phyloP scores from a whole-genome alignment of 352 stramenopile genomes.

The Pythium phragmiticola region DNA sequence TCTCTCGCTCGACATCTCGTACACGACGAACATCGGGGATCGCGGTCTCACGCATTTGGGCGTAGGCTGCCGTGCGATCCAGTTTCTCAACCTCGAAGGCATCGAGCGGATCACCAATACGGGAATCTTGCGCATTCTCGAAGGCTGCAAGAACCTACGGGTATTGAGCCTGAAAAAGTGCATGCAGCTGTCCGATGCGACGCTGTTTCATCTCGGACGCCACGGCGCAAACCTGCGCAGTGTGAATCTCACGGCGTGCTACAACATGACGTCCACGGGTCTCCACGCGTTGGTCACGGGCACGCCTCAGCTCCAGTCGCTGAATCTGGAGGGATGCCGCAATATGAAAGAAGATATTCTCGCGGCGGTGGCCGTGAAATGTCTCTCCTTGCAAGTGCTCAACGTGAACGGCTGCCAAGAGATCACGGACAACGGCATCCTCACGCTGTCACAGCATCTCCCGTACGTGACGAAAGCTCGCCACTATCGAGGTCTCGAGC shows the following conservation, averaged over 20 bases:
- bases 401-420: constrained; percentile 77
- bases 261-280: constrained; percentile 53
- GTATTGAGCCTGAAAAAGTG: constrained; percentile 66
- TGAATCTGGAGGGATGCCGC: constrained; percentile 69
- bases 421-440: constrained; percentile 70
- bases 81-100: constrained; percentile 78
- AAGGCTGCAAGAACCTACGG: constrained; percentile 49
- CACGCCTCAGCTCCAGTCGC: constrained; percentile 50
- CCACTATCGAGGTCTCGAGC: constrained; percentile 61
- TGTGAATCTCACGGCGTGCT: constrained; percentile 64
- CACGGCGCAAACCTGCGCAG: constrained; percentile 49
- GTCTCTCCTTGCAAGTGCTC: constrained; percentile 57
- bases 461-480: constrained; percentile 60
- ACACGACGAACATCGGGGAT: constrained; percentile 56
- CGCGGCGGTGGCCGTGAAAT: constrained; percentile 47
- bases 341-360: constrained; percentile 75
- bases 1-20: constrained; percentile 69
- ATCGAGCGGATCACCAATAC: constrained; percentile 52
- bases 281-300: constrained; percentile 50
- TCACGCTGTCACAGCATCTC: constrained; percentile 65
- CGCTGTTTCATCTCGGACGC: constrained; percentile 48
- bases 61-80: constrained; percentile 44
- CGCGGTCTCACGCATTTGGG: constrained; percentile 52
- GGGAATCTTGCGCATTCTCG: constrained; percentile 45
- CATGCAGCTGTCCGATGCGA: constrained; percentile 53